A percentile compares a stretch with the other conserved stretches of the same genome.
Evolutionary conservation across 768 basidiomycete species (phyloP).

Genomic region (Candolleomyces eurysporus): DNA sequence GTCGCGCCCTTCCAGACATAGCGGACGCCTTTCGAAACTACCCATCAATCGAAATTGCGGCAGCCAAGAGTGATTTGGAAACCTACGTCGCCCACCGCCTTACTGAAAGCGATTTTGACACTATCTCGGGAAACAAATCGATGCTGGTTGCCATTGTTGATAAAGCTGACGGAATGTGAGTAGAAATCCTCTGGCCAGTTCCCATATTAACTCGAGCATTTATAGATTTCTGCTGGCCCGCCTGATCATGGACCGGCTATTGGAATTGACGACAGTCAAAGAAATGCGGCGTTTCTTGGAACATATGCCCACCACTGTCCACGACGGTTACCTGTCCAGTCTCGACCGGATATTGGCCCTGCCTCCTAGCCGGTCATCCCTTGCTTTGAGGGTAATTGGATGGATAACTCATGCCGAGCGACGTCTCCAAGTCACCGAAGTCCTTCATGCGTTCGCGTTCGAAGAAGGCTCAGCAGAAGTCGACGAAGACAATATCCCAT

Average conservation of each 20-base stretch:
- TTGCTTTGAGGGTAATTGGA: background rate
- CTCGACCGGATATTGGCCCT: background rate
- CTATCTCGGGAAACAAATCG: background rate
- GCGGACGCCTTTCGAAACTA: background rate
- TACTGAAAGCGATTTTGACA: background rate
- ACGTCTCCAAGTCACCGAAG: background rate
- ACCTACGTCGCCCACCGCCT: background rate
- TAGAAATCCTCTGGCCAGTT: background rate
- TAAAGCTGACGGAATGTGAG: background rate
- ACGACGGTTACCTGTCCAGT: background rate
- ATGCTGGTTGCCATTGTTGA: background rate
- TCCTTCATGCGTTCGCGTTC: background rate
- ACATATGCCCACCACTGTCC: background rate
- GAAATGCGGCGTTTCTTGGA: background rate
- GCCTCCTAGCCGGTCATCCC: background rate
- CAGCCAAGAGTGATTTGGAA: background rate
- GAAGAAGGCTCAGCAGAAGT: background rate
- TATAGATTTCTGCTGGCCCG: background rate
- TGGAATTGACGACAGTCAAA: background rate
- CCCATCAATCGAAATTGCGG: background rate
- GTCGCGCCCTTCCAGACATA: background rate
- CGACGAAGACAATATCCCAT: background rate
- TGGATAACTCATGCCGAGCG: background rate
- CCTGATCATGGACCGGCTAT: background rate
- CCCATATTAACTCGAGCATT: background rate